Base-by-base conservation (phyloP, 2,329 filamentous ascomycete genomes). In the Didymella glomerata region DNA sequence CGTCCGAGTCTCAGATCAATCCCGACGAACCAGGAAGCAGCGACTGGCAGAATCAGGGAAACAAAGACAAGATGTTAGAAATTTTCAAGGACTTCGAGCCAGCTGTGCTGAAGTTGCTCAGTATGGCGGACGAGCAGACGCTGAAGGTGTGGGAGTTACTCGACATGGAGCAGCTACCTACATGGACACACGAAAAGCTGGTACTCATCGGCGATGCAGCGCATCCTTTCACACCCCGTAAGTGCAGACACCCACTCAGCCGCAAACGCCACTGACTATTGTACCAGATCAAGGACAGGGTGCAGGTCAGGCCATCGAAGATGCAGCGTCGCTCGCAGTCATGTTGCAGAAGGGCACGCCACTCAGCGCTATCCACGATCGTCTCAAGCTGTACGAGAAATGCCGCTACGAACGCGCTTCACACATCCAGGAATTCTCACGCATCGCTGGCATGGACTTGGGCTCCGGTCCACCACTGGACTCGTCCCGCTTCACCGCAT, bases 191-290 rank as follows among this genome's bases (percentile, higher is more conserved):
- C 2, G 83, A 75, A 0, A 81, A 78, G 5, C 69, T 90, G 18
- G 86, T 82, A 1, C 72, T 90, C 0, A 72, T 91, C 0, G 88
- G 89, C 0, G 88, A 91, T 68, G 87, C 88, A 0, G 88, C 87
- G 0, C 88, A 91, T 69, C 87, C 88, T 0, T 90, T 90, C 66
- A 77, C 87, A 0, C 88, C 87, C 14, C 83, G 81, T 83, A 70
- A 72, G 80, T 72, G 11, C 18, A 11, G 30, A 8, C 1, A 13
- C 11, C 13, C 13, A 36, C 11, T 38, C 7, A n/a, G 14, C 20
- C 18, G 16, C 4, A n/a, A 11, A 30, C 18, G 6, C 32, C 8
- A 13, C 62, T 65, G 14, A 69, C 22, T 2, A 3, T 4, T 13
- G 18, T 2, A 22, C 13, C 27, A 76, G 76, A 86, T 60, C 85